Base-by-base conservation (phyloP, 108 stramenopile species). In the Cylindrotheca fusiformis region DNA sequence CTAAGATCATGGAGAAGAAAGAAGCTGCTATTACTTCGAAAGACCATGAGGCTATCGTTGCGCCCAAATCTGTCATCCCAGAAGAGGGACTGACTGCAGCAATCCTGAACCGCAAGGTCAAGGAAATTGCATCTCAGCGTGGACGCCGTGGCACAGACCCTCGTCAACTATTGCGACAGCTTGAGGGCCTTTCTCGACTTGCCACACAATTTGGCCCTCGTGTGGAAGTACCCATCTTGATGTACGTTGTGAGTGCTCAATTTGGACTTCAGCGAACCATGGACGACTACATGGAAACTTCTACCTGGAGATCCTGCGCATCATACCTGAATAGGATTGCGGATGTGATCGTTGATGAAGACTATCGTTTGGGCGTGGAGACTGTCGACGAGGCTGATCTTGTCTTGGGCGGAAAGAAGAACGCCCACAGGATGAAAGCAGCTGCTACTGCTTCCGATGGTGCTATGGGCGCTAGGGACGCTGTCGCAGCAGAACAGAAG, bases 271-370 rank as follows among this genome's bases (percentile, higher is more conserved):
- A 90, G 52, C 75, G 91, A n/a, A 94, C 75, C 44, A 89, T 99
- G 67, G 98, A 99, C 78, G 97, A 97, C 61, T 96, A 72, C 81
- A 95, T 99, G 97, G 92, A 96, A 32, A 85, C 91, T 3, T 18
- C 77, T n/a, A 86, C 82, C 52, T 99, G 98, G 98, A 82, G 79
- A 64, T 84, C 89, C 12, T 96, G 96, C 75, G 78, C 87, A 4
- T 68, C 74, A 19, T 90, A 93, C 67, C 58, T 97, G 36, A 50
- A 76, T 52, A 81, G 95, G 20, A 93, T 96, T 30, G 77, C 83
- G 25, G 31, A 68, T n/a, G 73, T 97, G 26, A 68, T 97, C 30
- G 84, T 88, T 20, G 83, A 83, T 29, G 83, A 85, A 31, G 91
- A 77, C 64, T 77, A 84, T 71, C 47, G 71, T 41, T 44, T 96